Evolutionary conservation across 208 protist species (phyloP).

Genomic region (Crithidia acanthocephali): DNA sequence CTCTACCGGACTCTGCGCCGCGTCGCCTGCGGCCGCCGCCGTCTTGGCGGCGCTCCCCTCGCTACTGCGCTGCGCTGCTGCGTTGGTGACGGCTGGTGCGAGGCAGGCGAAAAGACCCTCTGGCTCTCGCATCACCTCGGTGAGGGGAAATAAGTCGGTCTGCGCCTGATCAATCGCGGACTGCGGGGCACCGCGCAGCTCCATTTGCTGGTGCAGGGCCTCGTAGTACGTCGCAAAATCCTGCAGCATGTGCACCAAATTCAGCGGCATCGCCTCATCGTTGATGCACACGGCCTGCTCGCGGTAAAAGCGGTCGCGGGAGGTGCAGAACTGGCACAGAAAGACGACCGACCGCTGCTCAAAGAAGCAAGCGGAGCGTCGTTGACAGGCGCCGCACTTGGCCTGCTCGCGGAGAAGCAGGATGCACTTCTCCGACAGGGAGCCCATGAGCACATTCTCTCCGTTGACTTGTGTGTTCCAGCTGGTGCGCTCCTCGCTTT

Average conservation of each 20-base stretch:
- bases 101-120: slow-evolving; percentile 41
- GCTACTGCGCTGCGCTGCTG: neutral
- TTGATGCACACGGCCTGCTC: slow-evolving; percentile 85
- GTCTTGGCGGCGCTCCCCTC: slow-evolving; percentile 1
- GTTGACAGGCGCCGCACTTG: slow-evolving; percentile 69
- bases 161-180: slow-evolving; percentile 35
- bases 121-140: slow-evolving; percentile 27
- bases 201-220: slow-evolving; percentile 37
- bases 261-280: slow-evolving; percentile 67
- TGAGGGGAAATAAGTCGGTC: slow-evolving; percentile 39
- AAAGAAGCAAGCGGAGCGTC: slow-evolving; percentile 66
- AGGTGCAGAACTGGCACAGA: slow-evolving; percentile 80
- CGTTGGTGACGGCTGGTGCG: neutral
- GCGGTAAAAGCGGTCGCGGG: slow-evolving; percentile 81
- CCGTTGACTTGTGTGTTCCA: slow-evolving; percentile 10
- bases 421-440: slow-evolving; percentile 56
- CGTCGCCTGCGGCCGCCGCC: neutral
- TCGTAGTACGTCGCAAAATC: slow-evolving; percentile 48
- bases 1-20: neutral
- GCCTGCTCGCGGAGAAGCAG: slow-evolving; percentile 47
- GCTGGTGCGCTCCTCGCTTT: slow-evolving; percentile 14
- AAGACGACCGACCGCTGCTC: slow-evolving; percentile 66
- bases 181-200: slow-evolving; percentile 54
- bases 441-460: neutral
- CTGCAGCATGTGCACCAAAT: slow-evolving; percentile 54